phyloP scores from a whole-genome alignment of 2,329 filamentous ascomycete species.

The Talaromyces sp. region DNA sequence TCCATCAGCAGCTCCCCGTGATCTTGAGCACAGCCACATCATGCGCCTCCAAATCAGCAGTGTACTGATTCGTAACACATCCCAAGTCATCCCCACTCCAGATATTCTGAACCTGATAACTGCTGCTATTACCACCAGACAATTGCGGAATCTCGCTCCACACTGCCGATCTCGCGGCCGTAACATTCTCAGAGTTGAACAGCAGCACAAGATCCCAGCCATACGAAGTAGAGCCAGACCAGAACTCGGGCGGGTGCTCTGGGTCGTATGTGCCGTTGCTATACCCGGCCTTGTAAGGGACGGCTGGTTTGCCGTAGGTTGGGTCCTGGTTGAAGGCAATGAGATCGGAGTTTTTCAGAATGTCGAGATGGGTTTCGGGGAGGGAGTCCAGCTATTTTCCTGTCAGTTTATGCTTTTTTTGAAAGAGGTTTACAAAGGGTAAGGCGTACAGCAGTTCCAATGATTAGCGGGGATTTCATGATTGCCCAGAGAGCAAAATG shows the following conservation, averaged over 20 bases:
- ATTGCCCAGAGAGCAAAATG: slow-evolving; percentile 52
- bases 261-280: slow-evolving; percentile 33
- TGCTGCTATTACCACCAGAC: not conserved
- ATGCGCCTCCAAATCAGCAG: slow-evolving; percentile 22
- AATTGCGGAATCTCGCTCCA: slow-evolving; percentile 30
- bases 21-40: slow-evolving; percentile 28
- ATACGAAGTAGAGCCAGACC: slow-evolving; percentile 28
- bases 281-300: slow-evolving; percentile 38
- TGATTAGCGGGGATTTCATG: slow-evolving; percentile 49
- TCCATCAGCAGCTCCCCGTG: slow-evolving; percentile 11
- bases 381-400: slow-evolving; percentile 33
- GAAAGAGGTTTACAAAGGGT: not conserved
- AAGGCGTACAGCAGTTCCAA: slow-evolving; percentile 35
- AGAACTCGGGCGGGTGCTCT: slow-evolving; percentile 31
- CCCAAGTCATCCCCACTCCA: slow-evolving; percentile 28
- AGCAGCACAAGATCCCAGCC: slow-evolving; percentile 28
- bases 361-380: slow-evolving; percentile 29
- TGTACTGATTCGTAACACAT: slow-evolving; percentile 23
- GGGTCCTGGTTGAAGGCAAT: slow-evolving; percentile 46
- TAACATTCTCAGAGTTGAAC: slow-evolving; percentile 24
- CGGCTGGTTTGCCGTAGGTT: slow-evolving; percentile 37
- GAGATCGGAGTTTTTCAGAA: slow-evolving; percentile 41
- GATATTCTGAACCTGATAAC: slow-evolving; percentile 22
- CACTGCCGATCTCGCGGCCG: slow-evolving; percentile 20
- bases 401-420: not conserved